These are phyloP conservation scores for Botrytis deweyae DNA, from an alignment of 2,329 filamentous ascomycete species.

Conservation along the genomic window DNA sequence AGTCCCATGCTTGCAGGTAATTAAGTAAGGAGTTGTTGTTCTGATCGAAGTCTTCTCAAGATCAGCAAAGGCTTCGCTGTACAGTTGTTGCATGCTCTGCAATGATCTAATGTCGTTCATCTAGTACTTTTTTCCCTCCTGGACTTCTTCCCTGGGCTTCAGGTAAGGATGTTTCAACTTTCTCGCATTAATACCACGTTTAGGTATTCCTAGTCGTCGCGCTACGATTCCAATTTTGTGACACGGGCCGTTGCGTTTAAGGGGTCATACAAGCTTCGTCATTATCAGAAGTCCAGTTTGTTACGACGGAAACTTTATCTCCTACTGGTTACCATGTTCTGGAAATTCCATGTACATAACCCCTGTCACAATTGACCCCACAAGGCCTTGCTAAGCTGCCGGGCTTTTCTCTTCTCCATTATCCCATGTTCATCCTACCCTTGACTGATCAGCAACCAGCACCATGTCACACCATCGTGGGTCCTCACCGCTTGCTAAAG, in stretches of 20 bases:
- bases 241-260: conserved; percentile 22
- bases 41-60: conserved; percentile 4
- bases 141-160: not conserved
- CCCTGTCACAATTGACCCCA: conserved; percentile 11
- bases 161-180: conserved; percentile 9
- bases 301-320: conserved; percentile 13
- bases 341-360: conserved; percentile 10
- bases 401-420: conserved; percentile 4
- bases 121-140: not conserved
- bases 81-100: not conserved
- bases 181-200: conserved; percentile 14
- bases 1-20: conserved; percentile 6
- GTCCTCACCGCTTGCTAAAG: conserved; percentile 20
- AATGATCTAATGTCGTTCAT: conserved; percentile 2
- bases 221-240: conserved; percentile 15
- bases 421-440: conserved; percentile 18
- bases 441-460: conserved; percentile 17
- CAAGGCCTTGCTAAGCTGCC: conserved; percentile 16
- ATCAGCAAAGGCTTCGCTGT: conserved; percentile 4
- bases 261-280: conserved; percentile 19
- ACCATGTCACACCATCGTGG: conserved; percentile 20
- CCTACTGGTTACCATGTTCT: conserved; percentile 18
- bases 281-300: conserved; percentile 5
- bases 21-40: not conserved
- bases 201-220: conserved; percentile 8